A percentile compares a stretch with the other conserved stretches of the same genome.
Evolutionary conservation across 2,329 filamentous ascomycete genomes (phyloP).

Genomic region (Aspergillus hortae): DNA sequence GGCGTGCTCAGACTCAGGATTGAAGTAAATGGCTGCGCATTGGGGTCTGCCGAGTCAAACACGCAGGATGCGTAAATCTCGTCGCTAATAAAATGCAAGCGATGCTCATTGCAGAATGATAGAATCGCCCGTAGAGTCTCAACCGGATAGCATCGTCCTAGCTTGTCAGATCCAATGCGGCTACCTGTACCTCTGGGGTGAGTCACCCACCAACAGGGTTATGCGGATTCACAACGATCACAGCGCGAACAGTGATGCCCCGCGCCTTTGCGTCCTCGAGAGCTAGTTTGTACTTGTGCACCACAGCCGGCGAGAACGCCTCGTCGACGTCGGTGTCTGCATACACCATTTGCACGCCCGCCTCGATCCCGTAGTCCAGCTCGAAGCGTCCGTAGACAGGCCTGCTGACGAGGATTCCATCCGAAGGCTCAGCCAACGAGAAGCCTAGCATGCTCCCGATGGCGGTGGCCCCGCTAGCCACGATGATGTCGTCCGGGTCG

Average conservation of each 20-base stretch:
- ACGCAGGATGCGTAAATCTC: constrained; percentile 56
- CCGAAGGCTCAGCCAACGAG: constrained; percentile 41
- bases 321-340: constrained; percentile 36
- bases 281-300: constrained; percentile 37
- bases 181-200: constrained; percentile 6
- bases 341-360: constrained; percentile 38
- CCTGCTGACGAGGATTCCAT: constrained; percentile 45
- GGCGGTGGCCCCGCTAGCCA: constrained; percentile 42
- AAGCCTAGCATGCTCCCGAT: constrained; percentile 44
- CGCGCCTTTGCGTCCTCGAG: constrained; percentile 26
- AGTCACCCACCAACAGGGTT: constrained; percentile 40
- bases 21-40: constrained; percentile 43
- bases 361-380: constrained; percentile 46
- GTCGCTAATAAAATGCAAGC: constrained; percentile 54
- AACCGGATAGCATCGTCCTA: constrained; percentile 43
- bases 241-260: constrained; percentile 36
- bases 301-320: constrained; percentile 32
- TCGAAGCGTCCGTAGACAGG: constrained; percentile 50
- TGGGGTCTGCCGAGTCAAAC: constrained; percentile 38
- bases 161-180: constrained; percentile 7
- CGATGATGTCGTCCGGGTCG: constrained; percentile 34
- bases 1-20: constrained; percentile 41
- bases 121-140: constrained; percentile 45
- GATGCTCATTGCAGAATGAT: constrained; percentile 46
- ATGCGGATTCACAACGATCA: constrained; percentile 45